Evolutionary conservation across 352 stramenopile genomes (phyloP), one percentile per base, ranked within the genome.

Genomic region (Globisporangium irregulare): DNA sequence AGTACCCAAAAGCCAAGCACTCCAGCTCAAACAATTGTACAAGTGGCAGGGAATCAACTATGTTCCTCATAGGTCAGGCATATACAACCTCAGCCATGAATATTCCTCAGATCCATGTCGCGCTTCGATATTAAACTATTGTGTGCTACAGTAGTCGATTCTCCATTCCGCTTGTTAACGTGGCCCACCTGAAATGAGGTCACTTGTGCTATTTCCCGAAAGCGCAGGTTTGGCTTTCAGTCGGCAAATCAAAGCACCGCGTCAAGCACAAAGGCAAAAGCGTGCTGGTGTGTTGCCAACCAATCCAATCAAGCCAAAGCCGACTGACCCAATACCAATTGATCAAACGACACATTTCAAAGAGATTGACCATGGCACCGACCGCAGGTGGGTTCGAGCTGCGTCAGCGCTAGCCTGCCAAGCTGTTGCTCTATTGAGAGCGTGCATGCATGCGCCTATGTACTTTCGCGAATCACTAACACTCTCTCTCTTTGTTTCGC

Each of bases 341-440:
- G 56, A 22, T 15, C 20, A 62, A 62, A 38, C 56, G 56, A 46
- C 54, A 34, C 22, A 10, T 43, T 34, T 43, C 55, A 61, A 22
- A 48, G 32, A 32, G 9, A 62, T 36, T 32, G 27, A 48, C 22
- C 27, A 89, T 89, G 80, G 78, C 80, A 64, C 80, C 80, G 22
- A 88, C 80, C 7, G 80, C 78, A 59, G 80, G 80, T 86, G 48
- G 43, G 73, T 62, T 55, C 54, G 59, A 25, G 32, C 32, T 14
- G 55, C 43, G 12, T 1, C 18, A 22, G 43, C 43, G 43, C 5
- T 20, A 2, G 43, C 18, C n/a, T 10, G 2, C 18, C 43, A 4
- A 51, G 43, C 5, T 34, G 27, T 1, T 15, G 54, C 54, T 25
- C 54, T 14, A 46, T 10, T 8, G 20, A 46, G 14, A 56, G 3